A percentile compares a stretch with the other conserved stretches of the same genome.
phyloP scores from a whole-genome alignment of 2,329 filamentous ascomycete genomes.

The Colletotrichum noveboracense region DNA sequence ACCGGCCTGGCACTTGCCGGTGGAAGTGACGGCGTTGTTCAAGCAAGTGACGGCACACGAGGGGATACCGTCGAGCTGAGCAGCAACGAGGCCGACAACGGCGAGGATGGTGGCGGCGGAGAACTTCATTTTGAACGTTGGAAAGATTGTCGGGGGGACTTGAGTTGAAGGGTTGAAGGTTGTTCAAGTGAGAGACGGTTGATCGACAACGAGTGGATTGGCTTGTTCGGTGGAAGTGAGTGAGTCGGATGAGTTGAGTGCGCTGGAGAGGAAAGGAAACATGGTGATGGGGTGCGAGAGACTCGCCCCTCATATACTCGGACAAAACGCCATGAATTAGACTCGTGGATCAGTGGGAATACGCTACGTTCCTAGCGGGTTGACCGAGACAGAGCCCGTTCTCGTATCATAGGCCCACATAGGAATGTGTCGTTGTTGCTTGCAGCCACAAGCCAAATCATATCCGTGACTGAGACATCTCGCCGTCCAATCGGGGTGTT shows the following conservation, averaged over 20 bases:
- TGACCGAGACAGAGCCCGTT: neutral
- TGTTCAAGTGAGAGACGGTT: neutral
- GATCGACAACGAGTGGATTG: neutral
- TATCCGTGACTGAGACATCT: neutral
- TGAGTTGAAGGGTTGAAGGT: neutral
- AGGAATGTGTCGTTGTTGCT: conserved; percentile 10
- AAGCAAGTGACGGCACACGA: conserved; percentile 6
- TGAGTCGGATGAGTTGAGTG: neutral
- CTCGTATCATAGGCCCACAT: neutral
- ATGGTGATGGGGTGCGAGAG: neutral
- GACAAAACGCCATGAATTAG: neutral
- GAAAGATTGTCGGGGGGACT: neutral
- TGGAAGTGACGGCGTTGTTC: neutral
- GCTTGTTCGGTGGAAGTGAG: neutral
- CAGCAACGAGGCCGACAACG: conserved; percentile 14
- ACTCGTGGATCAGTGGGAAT: neutral
- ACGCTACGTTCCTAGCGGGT: neutral
- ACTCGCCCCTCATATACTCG: neutral
- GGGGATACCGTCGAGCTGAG: conserved; percentile 9
- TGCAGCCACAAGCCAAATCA: conserved; percentile 5
- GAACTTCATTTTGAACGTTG: conserved; percentile 18
- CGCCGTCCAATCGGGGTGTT: neutral
- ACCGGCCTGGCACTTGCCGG: neutral
- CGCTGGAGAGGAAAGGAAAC: neutral
- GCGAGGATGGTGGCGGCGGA: conserved; percentile 8